A percentile compares a stretch with the other conserved stretches of the same genome.
phyloP scores from a whole-genome alignment of 805 yeast genomes.

The Starmera amethionina region DNA sequence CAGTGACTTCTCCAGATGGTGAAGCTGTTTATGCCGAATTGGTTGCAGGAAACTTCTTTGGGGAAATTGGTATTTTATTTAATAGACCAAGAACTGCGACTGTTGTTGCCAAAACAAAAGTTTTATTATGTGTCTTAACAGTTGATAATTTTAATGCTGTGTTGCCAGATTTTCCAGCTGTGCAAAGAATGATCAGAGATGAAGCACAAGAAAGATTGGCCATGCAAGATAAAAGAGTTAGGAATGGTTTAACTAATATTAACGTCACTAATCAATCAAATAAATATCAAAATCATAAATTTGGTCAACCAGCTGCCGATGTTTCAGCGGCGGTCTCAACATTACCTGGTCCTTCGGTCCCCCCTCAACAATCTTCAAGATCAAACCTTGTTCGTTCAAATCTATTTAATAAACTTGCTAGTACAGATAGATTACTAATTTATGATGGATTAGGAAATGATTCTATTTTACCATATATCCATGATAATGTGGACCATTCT shows the following conservation, averaged over 20 bases:
- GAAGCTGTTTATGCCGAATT: conserved; percentile 67
- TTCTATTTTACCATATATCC: conserved; percentile 12
- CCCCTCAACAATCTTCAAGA: conserved; percentile 16
- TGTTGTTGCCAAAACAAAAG: conserved; percentile 59
- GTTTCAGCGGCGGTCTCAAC: conserved; percentile 23
- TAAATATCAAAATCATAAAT: conserved; percentile 1
- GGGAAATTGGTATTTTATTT: conserved; percentile 70
- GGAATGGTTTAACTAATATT: conserved; percentile 27
- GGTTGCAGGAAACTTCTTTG: conserved; percentile 61
- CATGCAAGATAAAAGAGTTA: conserved; percentile 53
- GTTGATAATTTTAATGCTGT: conserved; percentile 51
- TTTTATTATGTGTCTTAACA: conserved; percentile 58
- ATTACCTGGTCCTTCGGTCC: conserved; percentile 31
- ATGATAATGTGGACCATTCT: conserved; percentile 40
- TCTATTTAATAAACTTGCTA: too few species aligned
- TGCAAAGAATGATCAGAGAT: conserved; percentile 62
- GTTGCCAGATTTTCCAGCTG: conserved; percentile 49
- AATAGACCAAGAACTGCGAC: conserved; percentile 75
- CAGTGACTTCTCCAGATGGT: conserved; percentile 71
- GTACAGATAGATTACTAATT: not conserved
- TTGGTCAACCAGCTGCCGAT: conserved; percentile 17
- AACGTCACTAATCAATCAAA: conserved; percentile 4
- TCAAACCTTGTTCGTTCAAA: not conserved
- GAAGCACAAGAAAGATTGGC: conserved; percentile 74
- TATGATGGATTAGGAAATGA: too few species aligned